Percentiles rank a stretch among this genome's conserved stretches.
phyloP scores from a whole-genome alignment of 345 rosid species.

The Microthlaspi erraticum region DNA sequence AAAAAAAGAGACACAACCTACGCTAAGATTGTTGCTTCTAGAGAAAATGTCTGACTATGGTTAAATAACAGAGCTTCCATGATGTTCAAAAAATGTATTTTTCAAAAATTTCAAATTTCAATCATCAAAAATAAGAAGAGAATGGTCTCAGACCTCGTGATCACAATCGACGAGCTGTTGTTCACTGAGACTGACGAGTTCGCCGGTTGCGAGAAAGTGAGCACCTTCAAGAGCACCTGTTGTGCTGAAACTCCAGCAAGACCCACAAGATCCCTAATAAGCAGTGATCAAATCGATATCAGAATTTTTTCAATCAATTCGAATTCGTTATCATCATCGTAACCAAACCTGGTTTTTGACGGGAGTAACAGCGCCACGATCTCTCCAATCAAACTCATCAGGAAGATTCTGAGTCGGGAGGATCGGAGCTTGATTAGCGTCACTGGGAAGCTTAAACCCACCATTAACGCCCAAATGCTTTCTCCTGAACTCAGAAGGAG shows the following conservation, averaged over 20 bases:
- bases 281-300: background rate
- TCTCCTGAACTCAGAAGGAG: conserved; percentile 62
- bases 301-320: conserved; percentile 35
- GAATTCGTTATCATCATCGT: background rate
- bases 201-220: conserved; percentile 72
- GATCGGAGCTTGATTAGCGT: conserved; percentile 74
- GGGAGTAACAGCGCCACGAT: conserved; percentile 71
- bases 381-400: conserved; percentile 87
- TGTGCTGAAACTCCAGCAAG: conserved; percentile 96
- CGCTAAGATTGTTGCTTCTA: too few species aligned
- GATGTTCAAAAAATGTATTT: too few species aligned
- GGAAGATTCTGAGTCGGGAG: conserved; percentile 72
- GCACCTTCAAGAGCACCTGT: conserved; percentile 96
- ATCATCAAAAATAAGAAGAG: background rate
- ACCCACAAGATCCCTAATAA: conserved; percentile 86
- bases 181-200: conserved; percentile 93
- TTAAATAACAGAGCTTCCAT: too few species aligned
- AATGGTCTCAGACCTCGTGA: conserved; percentile 71
- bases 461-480: conserved; percentile 55
- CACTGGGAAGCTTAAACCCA: conserved; percentile 62
- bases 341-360: conserved; percentile 73
- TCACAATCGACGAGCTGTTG: conserved; percentile 98
- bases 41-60: too few species aligned
- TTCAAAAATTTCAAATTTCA: too few species aligned
- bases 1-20: too few species aligned